Conservation (phyloP, 441 rosid genomes). For the Erysimum cheiri region DNA sequence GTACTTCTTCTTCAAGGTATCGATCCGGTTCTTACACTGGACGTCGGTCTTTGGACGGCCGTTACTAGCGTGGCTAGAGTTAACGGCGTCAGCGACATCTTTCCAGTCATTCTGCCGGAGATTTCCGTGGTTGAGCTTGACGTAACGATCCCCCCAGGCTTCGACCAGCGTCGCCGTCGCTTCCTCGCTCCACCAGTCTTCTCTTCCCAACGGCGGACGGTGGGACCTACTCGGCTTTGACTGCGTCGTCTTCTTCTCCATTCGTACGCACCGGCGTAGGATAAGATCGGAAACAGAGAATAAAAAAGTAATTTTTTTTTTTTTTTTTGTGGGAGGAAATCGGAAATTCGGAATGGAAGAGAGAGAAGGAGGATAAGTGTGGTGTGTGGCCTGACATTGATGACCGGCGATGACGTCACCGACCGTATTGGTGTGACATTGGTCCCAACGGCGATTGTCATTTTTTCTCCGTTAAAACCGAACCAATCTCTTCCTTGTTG, state of each 20-base stretch:
- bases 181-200: slow-evolving; percentile 69
- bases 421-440: background rate
- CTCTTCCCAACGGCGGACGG: slow-evolving; percentile 48
- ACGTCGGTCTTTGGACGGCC: slow-evolving; percentile 57
- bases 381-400: slow-evolving; percentile 43
- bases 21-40: slow-evolving; percentile 86
- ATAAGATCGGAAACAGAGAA: slow-evolving; percentile 14
- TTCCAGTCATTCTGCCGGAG: slow-evolving; percentile 77
- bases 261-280: slow-evolving; percentile 46
- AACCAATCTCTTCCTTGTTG: background rate
- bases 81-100: slow-evolving; percentile 73
- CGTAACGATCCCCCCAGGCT: slow-evolving; percentile 71
- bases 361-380: background rate
- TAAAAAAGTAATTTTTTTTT: background rate
- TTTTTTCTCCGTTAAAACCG: slow-evolving; percentile 19
- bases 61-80: slow-evolving; percentile 40
- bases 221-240: slow-evolving; percentile 26
- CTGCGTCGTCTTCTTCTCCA: slow-evolving; percentile 48
- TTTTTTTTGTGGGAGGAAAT: slow-evolving; percentile 3
- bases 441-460: slow-evolving; percentile 37
- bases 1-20: slow-evolving; percentile 80
- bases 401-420: slow-evolving; percentile 75
- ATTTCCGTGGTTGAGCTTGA: slow-evolving; percentile 59
- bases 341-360: background rate
- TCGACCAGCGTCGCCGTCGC: slow-evolving; percentile 62